Evolutionary conservation across 2,329 filamentous ascomycete species (phyloP).

Genomic region (Pseudogymnoascus sp.): DNA sequence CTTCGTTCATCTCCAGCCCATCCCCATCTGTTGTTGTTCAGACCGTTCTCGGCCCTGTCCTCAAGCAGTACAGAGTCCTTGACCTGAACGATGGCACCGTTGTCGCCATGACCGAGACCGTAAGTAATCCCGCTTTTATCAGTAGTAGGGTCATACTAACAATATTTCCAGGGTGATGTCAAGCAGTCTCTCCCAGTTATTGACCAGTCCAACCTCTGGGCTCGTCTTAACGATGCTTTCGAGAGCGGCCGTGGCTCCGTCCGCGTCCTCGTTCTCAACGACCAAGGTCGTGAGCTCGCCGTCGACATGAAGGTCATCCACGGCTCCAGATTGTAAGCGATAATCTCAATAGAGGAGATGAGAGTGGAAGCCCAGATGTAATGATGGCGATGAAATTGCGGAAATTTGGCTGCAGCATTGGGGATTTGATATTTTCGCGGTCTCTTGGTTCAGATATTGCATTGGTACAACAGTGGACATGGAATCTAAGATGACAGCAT

Average conservation of each 20-base stretch:
- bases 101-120: slow-evolving; percentile 95
- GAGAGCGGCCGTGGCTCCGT: slow-evolving; percentile 88
- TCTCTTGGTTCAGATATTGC: slow-evolving; percentile 7
- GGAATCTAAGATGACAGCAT: not conserved
- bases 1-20: slow-evolving; percentile 93
- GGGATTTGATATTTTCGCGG: slow-evolving; percentile 7
- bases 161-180: slow-evolving; percentile 61
- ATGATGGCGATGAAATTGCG: slow-evolving; percentile 7
- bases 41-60: slow-evolving; percentile 98
- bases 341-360: slow-evolving; percentile 12
- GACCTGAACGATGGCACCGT: slow-evolving; percentile 84
- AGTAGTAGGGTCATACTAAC: not conserved
- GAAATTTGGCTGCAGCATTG: slow-evolving; percentile 6
- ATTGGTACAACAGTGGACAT: slow-evolving; percentile 1
- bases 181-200: slow-evolving; percentile 92
- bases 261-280: slow-evolving; percentile 90
- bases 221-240: slow-evolving; percentile 75
- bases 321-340: slow-evolving; percentile 56
- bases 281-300: slow-evolving; percentile 85
- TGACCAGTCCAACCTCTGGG: slow-evolving; percentile 86
- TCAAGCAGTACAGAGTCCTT: slow-evolving; percentile 99
- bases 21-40: slow-evolving; percentile 94
- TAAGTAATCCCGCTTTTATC: not conserved
- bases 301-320: slow-evolving; percentile 99
- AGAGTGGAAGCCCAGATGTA: slow-evolving; percentile 1